Conservation (phyloP, 2,329 filamentous ascomycete species). For the Venturiaceae sp. region DNA sequence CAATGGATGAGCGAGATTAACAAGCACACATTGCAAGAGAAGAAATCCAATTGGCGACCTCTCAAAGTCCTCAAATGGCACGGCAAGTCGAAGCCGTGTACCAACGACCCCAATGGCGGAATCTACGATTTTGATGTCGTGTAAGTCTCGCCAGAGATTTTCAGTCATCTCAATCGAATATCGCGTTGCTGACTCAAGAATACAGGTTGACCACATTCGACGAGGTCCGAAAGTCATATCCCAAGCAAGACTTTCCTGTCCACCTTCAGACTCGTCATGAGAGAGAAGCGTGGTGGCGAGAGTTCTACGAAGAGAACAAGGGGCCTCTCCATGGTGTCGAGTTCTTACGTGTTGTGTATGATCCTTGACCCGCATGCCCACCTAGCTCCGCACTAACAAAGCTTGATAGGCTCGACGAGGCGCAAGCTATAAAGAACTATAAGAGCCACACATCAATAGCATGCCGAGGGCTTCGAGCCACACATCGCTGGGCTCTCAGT, state of each 20-base stretch:
- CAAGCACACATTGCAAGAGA: slow-evolving; percentile 12
- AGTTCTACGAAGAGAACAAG: slow-evolving; percentile 19
- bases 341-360: slow-evolving; percentile 18
- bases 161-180: background rate
- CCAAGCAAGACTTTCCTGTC: slow-evolving; percentile 27
- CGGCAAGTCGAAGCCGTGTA: background rate
- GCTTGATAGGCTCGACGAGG: slow-evolving; percentile 45
- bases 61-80: slow-evolving; percentile 4
- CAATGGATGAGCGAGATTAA: slow-evolving; percentile 30
- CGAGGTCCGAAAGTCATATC: slow-evolving; percentile 32
- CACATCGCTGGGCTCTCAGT: slow-evolving; percentile 32
- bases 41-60: background rate
- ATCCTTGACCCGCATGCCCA: no score
- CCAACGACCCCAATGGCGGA: background rate
- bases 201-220: slow-evolving; percentile 29
- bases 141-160: background rate
- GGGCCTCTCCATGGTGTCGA: slow-evolving; percentile 28
- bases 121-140: slow-evolving; percentile 3
- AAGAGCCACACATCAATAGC: slow-evolving; percentile 30
- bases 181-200: background rate
- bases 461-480: slow-evolving; percentile 29
- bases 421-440: slow-evolving; percentile 45
- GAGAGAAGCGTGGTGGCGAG: slow-evolving; percentile 29
- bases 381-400: background rate
- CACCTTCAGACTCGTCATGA: slow-evolving; percentile 25